phyloP scores from a whole-genome alignment of 768 basidiomycete species.

The Lactarius psammicola region DNA sequence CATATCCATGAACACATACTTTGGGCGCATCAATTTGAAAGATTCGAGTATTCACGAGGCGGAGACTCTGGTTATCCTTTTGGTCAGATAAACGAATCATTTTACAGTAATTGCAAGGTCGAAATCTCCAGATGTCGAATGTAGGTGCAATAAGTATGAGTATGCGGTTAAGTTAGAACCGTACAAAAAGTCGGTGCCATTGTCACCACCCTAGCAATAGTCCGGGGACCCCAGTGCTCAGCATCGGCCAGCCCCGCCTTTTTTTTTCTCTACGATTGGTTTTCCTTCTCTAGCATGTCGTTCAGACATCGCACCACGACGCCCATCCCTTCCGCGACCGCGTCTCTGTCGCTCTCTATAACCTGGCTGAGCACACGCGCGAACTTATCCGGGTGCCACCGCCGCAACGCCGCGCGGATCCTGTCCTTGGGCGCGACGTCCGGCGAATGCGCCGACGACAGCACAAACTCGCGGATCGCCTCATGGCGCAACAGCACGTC shows the following conservation, averaged over 20 bases:
- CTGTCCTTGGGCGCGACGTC: slow-evolving; percentile 60
- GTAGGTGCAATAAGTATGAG: slow-evolving; percentile 8
- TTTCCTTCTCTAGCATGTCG: slow-evolving; percentile 24
- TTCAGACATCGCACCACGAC: slow-evolving; percentile 52
- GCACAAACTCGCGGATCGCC: slow-evolving; percentile 55
- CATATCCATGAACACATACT: slow-evolving; percentile 13
- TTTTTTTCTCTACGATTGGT: not conserved
- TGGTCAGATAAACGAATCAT: slow-evolving; percentile 3
- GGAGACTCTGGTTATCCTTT: not conserved
- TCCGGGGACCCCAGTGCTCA: slow-evolving; percentile 14
- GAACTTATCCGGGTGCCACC: slow-evolving; percentile 85
- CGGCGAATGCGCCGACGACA: slow-evolving; percentile 61
- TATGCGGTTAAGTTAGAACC: slow-evolving; percentile 8
- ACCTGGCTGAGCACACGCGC: slow-evolving; percentile 54
- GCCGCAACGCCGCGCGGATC: slow-evolving; percentile 61
- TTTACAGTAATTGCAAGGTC: slow-evolving; percentile 11
- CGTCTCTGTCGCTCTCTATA: slow-evolving; percentile 47
- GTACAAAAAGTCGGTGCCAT: not conserved
- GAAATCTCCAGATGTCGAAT: slow-evolving; percentile 14
- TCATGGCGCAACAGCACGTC: slow-evolving; percentile 54
- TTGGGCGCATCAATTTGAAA: slow-evolving; percentile 6
- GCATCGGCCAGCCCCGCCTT: slow-evolving; percentile 9
- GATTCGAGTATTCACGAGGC: no score
- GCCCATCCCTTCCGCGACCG: slow-evolving; percentile 62
- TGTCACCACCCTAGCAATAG: slow-evolving; percentile 2